phyloP scores from a whole-genome alignment of 495 filamentous ascomycete genomes.

The Podospora pseudocomata region DNA sequence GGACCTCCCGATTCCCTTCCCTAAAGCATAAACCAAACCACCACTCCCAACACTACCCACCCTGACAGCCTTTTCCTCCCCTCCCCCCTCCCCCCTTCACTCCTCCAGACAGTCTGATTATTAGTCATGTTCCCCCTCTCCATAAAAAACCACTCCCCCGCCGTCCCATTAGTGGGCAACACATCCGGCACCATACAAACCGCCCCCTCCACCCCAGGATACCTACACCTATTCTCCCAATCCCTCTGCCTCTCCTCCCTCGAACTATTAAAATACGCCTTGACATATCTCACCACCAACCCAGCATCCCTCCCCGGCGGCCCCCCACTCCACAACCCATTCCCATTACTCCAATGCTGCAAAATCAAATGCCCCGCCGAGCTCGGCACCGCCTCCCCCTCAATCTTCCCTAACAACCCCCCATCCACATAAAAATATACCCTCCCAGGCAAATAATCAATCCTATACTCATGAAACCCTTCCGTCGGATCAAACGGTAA shows the following conservation, averaged over 20 bases:
- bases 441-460: slow-evolving; percentile 61
- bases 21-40: background rate
- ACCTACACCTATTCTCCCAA: slow-evolving; percentile 46
- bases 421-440: slow-evolving; percentile 67
- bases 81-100: slow-evolving; percentile 11
- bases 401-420: slow-evolving; percentile 51
- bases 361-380: slow-evolving; percentile 61
- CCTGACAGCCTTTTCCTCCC: slow-evolving; percentile 13
- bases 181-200: slow-evolving; percentile 60
- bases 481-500: slow-evolving; percentile 60
- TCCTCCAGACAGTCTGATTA: slow-evolving; percentile 53
- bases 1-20: background rate
- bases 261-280: slow-evolving; percentile 75
- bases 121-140: slow-evolving; percentile 50
- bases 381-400: slow-evolving; percentile 51
- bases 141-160: slow-evolving; percentile 58
- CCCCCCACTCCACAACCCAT: slow-evolving; percentile 62
- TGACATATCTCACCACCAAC: slow-evolving; percentile 61
- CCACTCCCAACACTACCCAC: background rate
- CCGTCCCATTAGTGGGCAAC: slow-evolving; percentile 38
- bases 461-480: slow-evolving; percentile 70
- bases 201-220: slow-evolving; percentile 36
- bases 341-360: slow-evolving; percentile 77
- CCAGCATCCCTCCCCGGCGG: slow-evolving; percentile 59
- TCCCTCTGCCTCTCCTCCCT: slow-evolving; percentile 40